These are phyloP conservation scores for Cutaneotrichosporon sp. DNA, from an alignment of 1,284 basidiomycete genomes.

Conservation along the genomic window DNA sequence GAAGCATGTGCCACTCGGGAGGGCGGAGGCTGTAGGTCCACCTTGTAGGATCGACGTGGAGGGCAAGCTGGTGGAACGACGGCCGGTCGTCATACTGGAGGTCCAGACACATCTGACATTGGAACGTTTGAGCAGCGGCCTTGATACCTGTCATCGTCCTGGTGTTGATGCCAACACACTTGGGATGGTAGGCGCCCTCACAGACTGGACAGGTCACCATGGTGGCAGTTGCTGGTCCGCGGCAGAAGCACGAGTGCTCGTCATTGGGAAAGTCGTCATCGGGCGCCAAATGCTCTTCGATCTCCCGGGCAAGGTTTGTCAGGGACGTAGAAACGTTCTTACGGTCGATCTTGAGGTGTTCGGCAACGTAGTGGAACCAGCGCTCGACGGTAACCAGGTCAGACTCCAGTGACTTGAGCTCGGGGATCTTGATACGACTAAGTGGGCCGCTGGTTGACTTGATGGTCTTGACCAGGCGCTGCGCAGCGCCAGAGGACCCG, in stretches of 20 bases:
- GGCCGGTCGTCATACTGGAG: slow-evolving; percentile 30
- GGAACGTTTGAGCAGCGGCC: slow-evolving; percentile 21
- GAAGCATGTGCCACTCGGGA: slow-evolving; percentile 24
- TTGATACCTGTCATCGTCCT: slow-evolving; percentile 18
- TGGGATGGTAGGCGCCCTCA: slow-evolving; percentile 35
- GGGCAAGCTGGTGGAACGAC: slow-evolving; percentile 23
- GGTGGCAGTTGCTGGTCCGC: slow-evolving; percentile 11
- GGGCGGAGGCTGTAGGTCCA: slow-evolving; percentile 33
- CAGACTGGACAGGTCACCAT: slow-evolving; percentile 37
- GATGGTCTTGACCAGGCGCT: slow-evolving; percentile 33
- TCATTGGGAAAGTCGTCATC: slow-evolving; percentile 31
- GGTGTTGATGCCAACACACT: slow-evolving; percentile 30
- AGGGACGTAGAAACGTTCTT: slow-evolving; percentile 25
- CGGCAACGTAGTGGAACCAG: slow-evolving; percentile 26
- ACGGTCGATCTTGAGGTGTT: slow-evolving; percentile 12
- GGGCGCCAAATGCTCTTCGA: slow-evolving; percentile 27
- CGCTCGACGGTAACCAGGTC: slow-evolving; percentile 31
- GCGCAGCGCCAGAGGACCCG: slow-evolving; percentile 26
- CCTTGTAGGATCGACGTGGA: slow-evolving; percentile 17
- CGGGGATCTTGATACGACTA: slow-evolving; percentile 31
- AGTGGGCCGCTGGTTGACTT: slow-evolving; percentile 25
- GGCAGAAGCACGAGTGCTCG: slow-evolving; percentile 34
- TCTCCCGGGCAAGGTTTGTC: slow-evolving; percentile 22
- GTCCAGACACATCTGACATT: slow-evolving; percentile 40
- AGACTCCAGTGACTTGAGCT: slow-evolving; percentile 29